These are phyloP conservation scores for Spizellomyces punctatus DNA, from an alignment of 192 early-diverging fungal species.

Conservation along the genomic window DNA sequence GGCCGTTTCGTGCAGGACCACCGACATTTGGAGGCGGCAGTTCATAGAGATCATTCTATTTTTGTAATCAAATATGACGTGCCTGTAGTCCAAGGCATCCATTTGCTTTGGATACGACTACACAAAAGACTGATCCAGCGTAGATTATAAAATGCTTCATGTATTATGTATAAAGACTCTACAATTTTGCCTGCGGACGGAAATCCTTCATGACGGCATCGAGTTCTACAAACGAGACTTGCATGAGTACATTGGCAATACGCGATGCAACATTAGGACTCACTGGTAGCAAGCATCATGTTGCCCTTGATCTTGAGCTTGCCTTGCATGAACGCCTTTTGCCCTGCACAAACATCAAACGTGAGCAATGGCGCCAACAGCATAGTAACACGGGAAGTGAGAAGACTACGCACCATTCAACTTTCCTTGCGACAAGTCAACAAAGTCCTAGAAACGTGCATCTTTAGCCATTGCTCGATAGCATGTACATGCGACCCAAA, in stretches of 20 bases:
- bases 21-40: no score
- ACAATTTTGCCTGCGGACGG: slow-evolving; percentile 49
- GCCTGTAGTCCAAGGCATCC: no score
- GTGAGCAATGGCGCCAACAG: no score
- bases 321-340: slow-evolving; percentile 51
- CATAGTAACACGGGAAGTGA: no score
- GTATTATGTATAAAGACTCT: neutral
- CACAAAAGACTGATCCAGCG: no score
- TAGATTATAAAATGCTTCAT: no score
- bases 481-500: neutral
- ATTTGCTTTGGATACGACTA: no score
- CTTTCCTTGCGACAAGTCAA: slow-evolving; percentile 49
- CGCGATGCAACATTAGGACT: neutral
- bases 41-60: no score
- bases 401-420: slow-evolving; percentile 32
- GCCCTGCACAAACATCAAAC: slow-evolving; percentile 4
- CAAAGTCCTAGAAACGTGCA: slow-evolving; percentile 40
- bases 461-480: neutral
- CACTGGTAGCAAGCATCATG: slow-evolving; percentile 54
- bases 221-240: slow-evolving; percentile 28
- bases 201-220: slow-evolving; percentile 50
- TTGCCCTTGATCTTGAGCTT: slow-evolving; percentile 56
- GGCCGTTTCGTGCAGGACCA: no score
- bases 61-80: no score
- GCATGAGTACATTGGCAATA: no score